Evolutionary conservation across 305 asterid genomes (phyloP).

Genomic region (Fraxinus latifolia): DNA sequence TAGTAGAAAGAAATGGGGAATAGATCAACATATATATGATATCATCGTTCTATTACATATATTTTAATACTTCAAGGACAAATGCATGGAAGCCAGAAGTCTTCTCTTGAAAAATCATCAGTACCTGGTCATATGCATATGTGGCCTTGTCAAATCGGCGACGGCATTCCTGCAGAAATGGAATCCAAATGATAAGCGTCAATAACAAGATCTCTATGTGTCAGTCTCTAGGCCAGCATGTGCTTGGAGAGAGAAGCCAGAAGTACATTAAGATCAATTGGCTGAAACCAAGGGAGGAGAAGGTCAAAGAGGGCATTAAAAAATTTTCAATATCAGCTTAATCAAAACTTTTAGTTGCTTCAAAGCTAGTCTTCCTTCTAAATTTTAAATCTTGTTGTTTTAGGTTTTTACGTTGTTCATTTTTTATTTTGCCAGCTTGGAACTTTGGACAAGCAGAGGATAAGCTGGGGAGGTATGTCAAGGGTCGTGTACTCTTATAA

Average conservation of each 20-base stretch:
- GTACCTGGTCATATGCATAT: slow-evolving; percentile 82
- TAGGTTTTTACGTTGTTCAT: neutral
- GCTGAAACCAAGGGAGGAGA: neutral
- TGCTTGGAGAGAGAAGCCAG: slow-evolving; percentile 20
- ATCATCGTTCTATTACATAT: neutral
- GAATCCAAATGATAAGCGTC: slow-evolving; percentile 28
- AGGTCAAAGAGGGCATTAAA: slow-evolving; percentile 5
- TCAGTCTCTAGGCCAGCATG: slow-evolving; percentile 8
- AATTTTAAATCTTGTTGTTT: neutral
- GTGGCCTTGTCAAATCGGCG: slow-evolving; percentile 85
- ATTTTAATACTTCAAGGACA: slow-evolving; percentile 16
- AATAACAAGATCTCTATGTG: slow-evolving; percentile 23
- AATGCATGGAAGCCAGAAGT: slow-evolving; percentile 8
- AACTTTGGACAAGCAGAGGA: neutral
- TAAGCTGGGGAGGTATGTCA: neutral
- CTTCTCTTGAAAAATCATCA: slow-evolving; percentile 21
- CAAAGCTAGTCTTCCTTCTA: slow-evolving; percentile 1
- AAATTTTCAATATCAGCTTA: slow-evolving; percentile 11
- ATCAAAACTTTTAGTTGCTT: neutral
- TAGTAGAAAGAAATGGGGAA: neutral
- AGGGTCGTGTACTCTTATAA: neutral
- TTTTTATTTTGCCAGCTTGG: neutral
- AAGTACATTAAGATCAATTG: slow-evolving; percentile 8
- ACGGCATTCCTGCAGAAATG: slow-evolving; percentile 77
- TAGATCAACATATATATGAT: neutral